Percentiles rank a stretch among this genome's conserved stretches.
Evolutionary conservation across 108 stramenopile species (phyloP).

Genomic region (Pseudonitzschia pungens): DNA sequence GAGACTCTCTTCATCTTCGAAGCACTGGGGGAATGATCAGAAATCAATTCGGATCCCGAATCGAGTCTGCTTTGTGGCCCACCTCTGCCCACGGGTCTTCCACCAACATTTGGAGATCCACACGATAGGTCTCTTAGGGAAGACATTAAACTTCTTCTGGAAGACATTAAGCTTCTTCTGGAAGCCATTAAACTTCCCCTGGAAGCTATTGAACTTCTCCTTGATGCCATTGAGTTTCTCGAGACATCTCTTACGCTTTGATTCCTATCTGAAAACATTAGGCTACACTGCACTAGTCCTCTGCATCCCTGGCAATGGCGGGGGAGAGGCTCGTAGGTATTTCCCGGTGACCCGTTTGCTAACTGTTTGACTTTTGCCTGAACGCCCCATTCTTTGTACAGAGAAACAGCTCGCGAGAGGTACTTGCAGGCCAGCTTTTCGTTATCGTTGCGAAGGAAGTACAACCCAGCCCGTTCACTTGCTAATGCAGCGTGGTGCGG

Average conservation of each 20-base stretch:
- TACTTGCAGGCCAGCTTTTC: neutral
- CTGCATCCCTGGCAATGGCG: neutral
- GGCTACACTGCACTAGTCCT: neutral
- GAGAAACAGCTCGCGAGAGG: neutral
- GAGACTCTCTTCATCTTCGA: no score
- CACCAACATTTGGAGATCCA: no score
- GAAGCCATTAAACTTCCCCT: no score
- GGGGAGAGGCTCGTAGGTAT: neutral
- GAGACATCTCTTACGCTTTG: no score
- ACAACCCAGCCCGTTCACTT: conserved; percentile 18
- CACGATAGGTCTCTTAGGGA: no score
- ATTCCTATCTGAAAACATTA: conserved; percentile 4
- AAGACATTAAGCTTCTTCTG: neutral
- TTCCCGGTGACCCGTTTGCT: neutral
- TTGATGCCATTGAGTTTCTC: neutral
- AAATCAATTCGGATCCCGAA: no score
- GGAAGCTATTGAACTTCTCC: neutral
- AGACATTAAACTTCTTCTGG: no score
- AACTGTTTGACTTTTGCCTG: conserved; percentile 1
- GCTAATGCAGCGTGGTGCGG: conserved; percentile 16
- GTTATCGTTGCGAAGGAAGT: neutral
- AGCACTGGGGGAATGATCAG: no score
- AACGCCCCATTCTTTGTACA: conserved; percentile 17
- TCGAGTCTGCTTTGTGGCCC: no score
- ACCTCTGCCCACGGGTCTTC: no score